A percentile compares a stretch with the other conserved stretches of the same genome.
phyloP scores from a whole-genome alignment of 768 basidiomycete genomes.

The Pisolithus sp. region DNA sequence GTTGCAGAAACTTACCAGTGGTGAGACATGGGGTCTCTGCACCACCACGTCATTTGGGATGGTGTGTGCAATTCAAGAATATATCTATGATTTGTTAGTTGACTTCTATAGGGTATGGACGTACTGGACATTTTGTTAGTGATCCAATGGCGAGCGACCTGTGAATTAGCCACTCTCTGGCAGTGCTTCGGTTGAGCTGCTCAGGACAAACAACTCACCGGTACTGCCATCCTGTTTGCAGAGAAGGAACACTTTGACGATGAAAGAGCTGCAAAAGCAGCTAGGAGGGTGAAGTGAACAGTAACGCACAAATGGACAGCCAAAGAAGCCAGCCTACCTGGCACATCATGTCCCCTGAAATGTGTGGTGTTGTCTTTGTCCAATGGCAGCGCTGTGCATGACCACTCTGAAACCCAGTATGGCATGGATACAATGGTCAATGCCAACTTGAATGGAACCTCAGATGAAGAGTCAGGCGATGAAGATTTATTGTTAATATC shows the following conservation, averaged over 20 bases:
- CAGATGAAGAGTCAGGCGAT: no score
- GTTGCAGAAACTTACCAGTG: no score
- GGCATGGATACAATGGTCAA: no score
- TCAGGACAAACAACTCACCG: constrained; percentile 6
- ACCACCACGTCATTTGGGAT: constrained; percentile 31
- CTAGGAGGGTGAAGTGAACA: background rate
- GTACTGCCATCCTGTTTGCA: constrained; percentile 20
- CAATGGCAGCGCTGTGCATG: no score
- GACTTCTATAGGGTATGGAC: constrained; percentile 28
- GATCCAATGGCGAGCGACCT: constrained; percentile 28
- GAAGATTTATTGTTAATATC: no score
- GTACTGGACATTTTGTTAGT: constrained; percentile 28
- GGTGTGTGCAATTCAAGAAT: constrained; percentile 13
- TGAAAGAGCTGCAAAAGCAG: constrained; percentile 1
- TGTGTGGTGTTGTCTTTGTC: no score
- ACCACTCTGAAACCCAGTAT: no score
- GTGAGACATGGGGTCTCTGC: constrained; percentile 5
- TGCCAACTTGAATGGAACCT: no score
- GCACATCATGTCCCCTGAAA: no score
- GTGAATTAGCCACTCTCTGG: constrained; percentile 22
- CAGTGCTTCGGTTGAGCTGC: constrained; percentile 30
- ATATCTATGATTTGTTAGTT: no score
- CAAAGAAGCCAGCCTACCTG: background rate
- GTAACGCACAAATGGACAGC: background rate
- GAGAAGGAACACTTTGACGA: constrained; percentile 25